Evolutionary conservation across 805 yeast genomes (phyloP), one percentile per base, ranked within the genome.

Genomic region (Candida palmyrensis): DNA sequence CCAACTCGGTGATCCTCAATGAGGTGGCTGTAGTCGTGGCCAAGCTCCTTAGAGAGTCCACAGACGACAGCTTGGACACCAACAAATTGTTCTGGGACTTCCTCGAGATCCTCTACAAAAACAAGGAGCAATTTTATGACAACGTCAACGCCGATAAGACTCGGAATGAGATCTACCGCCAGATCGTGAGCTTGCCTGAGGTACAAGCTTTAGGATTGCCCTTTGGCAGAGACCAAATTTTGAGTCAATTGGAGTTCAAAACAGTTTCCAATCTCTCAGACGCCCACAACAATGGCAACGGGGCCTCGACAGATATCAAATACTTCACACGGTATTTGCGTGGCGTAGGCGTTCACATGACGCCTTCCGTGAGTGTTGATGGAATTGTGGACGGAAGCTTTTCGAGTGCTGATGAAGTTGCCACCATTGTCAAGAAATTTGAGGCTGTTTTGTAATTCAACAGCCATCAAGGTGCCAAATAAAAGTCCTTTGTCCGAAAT

Each of bases 291-390:
- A 47, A 53, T 3, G 90, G 92, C 7, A 80, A 78, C 44, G 63
- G 54, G 5, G 67, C 79, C 23, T 66, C 75, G 3, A 66, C 55
- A 21, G 94, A 85, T 48, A 46, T 83, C 40, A 87, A 85, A 59
- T 80, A 79, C 47, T 85, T 83, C 50, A 71, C 88, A 13, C 70
- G 78, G 52, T 76, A 75, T 50, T 78, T 77, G 33, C 72, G 96
- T 51, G 85, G 84, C 38, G 73, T 79, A 26, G 87, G 90, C 27
- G 75, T 82, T 24, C 95, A 87, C 51, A 79, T 82, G n/a, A 83
- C 92, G 3, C 96, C 96, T 14, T 79, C 92, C 4, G 82, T 84
- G 10, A 55, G 72, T 14, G 60, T 86, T 25, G 73, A 85, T 52
- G 95, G 95, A 1, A 73, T 82, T 31, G 66, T 67, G 15, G 73